Evolutionary conservation across 1,284 basidiomycete genomes (phyloP).

Genomic region (Cutaneotrichosporon cavernicola): DNA sequence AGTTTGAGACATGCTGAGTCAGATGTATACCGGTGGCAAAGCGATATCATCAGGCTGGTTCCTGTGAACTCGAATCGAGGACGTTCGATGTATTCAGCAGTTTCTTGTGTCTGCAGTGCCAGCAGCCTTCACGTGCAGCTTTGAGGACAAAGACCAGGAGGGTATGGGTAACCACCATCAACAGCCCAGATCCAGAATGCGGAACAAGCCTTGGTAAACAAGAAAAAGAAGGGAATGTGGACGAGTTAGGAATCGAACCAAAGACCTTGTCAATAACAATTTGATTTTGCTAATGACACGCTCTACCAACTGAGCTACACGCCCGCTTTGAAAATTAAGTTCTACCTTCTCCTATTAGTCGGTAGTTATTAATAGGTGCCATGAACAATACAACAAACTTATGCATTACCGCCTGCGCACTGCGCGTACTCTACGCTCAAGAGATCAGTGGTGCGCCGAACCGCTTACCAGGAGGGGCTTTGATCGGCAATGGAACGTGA

Average conservation of each 20-base stretch:
- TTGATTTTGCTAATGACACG: slow-evolving; percentile 4
- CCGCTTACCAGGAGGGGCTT: too few relatives aligned
- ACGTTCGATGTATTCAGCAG: background rate
- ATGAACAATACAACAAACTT: too few relatives aligned
- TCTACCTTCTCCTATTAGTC: too few relatives aligned
- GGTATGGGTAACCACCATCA: too few relatives aligned
- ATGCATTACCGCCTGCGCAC: too few relatives aligned
- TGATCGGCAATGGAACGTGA: too few relatives aligned
- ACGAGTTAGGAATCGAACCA: slow-evolving; percentile 12
- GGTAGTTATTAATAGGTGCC: too few relatives aligned
- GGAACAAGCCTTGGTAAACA: background rate
- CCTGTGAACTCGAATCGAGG: background rate
- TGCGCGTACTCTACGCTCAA: too few relatives aligned
- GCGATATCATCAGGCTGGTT: background rate
- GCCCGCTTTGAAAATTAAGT: background rate
- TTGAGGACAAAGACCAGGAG: background rate
- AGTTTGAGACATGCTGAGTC: background rate
- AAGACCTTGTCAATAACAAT: slow-evolving; percentile 9
- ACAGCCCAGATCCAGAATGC: too few relatives aligned
- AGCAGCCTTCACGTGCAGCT: background rate
- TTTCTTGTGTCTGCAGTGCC: background rate
- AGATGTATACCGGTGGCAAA: background rate
- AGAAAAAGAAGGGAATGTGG: background rate
- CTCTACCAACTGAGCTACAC: slow-evolving; percentile 12
- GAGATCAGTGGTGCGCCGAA: too few relatives aligned